Percentiles rank a stretch among this genome's conserved stretches.
Conservation (phyloP, 306 rosid genomes). For the Aeschynomene evenia region DNA sequence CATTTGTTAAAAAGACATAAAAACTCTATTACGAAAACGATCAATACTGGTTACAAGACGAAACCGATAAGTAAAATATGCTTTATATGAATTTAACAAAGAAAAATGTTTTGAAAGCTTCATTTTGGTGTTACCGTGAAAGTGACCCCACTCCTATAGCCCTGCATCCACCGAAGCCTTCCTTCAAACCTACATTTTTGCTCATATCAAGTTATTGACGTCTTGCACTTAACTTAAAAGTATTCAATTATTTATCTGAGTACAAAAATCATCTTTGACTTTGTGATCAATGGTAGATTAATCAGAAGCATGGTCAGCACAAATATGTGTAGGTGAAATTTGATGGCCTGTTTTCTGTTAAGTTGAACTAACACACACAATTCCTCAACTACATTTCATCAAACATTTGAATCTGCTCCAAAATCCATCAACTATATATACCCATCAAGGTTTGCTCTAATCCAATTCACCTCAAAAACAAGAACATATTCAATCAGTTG, state of each 20-base stretch:
- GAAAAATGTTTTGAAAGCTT: background rate
- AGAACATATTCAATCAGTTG: too few species aligned
- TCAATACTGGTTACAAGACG: too few species aligned
- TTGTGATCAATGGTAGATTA: background rate
- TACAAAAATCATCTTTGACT: background rate
- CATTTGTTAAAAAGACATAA: too few species aligned
- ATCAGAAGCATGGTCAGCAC: background rate
- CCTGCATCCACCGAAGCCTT: background rate
- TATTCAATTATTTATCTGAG: background rate
- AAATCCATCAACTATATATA: background rate
- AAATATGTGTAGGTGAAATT: background rate
- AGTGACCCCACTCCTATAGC: background rate
- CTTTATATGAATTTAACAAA: too few species aligned
- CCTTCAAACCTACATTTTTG: background rate
- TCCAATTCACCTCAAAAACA: background rate
- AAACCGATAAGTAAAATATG: too few species aligned
- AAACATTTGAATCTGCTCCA: background rate
- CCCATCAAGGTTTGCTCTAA: background rate
- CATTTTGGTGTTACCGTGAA: background rate
- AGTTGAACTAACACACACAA: conserved; percentile 5
- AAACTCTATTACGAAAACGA: too few species aligned
- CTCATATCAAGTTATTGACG: background rate
- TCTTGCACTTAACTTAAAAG: background rate
- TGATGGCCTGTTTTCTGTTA: background rate
- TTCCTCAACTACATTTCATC: conserved; percentile 19